Percentiles rank a stretch among this genome's conserved stretches.
These are phyloP conservation scores for Retiboletus flavoniger DNA, from an alignment of 1,284 basidiomycete species.

Conservation along the genomic window DNA sequence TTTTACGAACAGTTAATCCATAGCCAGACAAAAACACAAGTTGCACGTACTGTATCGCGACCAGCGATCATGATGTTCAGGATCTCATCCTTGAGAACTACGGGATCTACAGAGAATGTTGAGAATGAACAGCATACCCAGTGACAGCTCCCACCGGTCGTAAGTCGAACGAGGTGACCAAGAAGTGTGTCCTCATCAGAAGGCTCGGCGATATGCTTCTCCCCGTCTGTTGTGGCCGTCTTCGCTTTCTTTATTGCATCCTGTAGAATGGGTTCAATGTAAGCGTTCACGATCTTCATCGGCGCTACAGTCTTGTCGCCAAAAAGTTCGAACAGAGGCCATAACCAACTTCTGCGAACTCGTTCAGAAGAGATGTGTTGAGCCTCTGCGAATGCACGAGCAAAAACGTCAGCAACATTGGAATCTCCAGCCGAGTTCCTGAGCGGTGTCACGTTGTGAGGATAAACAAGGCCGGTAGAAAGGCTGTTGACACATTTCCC, in stretches of 20 bases:
- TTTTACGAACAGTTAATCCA: neutral
- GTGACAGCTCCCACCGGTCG: constrained; percentile 13
- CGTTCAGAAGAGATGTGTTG: constrained; percentile 43
- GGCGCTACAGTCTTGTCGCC: constrained; percentile 43
- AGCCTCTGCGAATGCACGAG: constrained; percentile 34
- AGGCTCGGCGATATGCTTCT: constrained; percentile 11
- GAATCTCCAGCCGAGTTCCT: constrained; percentile 6
- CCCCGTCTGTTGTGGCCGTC: neutral
- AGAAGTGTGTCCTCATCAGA: constrained; percentile 23
- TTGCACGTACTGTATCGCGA: constrained; percentile 43
- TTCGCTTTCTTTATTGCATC: constrained; percentile 45
- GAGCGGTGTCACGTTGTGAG: constrained; percentile 34
- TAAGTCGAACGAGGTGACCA: constrained; percentile 26
- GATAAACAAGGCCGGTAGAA: constrained; percentile 43
- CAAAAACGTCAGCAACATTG: constrained; percentile 26
- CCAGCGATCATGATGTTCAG: constrained; percentile 48
- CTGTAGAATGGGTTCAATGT: constrained; percentile 49
- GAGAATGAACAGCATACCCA: neutral
- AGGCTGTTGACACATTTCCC: constrained; percentile 44
- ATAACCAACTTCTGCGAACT: constrained; percentile 39
- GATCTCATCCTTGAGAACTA: constrained; percentile 45
- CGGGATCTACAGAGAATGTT: constrained; percentile 23
- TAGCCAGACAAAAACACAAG: neutral
- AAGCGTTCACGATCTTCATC: constrained; percentile 50
- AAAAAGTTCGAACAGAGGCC: constrained; percentile 52